Evolutionary conservation across 192 early-diverging fungal species (phyloP).

Genomic region (Endogone sp.): DNA sequence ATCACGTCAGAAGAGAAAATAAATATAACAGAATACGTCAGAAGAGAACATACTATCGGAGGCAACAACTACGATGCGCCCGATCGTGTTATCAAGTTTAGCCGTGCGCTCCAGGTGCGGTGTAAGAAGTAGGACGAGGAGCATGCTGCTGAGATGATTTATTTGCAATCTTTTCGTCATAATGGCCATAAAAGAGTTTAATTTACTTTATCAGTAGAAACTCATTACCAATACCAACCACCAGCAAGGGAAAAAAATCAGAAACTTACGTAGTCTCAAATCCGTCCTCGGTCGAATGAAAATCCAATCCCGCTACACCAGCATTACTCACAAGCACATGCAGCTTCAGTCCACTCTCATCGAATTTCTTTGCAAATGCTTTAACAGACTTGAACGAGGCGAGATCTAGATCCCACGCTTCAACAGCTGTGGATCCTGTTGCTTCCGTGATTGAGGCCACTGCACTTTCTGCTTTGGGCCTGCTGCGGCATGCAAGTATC

Average conservation of each 20-base stretch:
- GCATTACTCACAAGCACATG: constrained; percentile 51
- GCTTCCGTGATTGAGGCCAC: neutral
- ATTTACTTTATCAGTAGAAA: no score
- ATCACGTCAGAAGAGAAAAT: neutral
- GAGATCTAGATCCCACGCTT: constrained; percentile 18
- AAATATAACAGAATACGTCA: neutral
- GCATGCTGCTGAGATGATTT: constrained; percentile 18
- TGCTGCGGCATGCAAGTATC: constrained; percentile 21
- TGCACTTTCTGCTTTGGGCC: constrained; percentile 14
- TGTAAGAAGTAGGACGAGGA: constrained; percentile 15
- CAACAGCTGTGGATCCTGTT: constrained; percentile 5
- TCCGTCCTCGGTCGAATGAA: constrained; percentile 6
- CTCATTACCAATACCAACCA: no score
- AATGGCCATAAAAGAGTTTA: neutral
- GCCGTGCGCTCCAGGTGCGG: constrained; percentile 17
- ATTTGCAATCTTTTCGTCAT: constrained; percentile 5
- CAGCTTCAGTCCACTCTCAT: constrained; percentile 20
- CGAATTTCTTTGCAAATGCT: constrained; percentile 27
- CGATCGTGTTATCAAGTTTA: neutral
- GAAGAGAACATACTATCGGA: constrained; percentile 12
- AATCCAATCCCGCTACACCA: constrained; percentile 5
- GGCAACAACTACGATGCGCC: constrained; percentile 19
- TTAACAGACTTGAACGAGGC: constrained; percentile 25
- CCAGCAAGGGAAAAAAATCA: neutral
- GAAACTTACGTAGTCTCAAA: constrained; percentile 20